Evolutionary conservation across 108 stramenopile genomes (phyloP), one percentile per base, ranked within the genome.

Genomic region (Cyclotella cryptica): DNA sequence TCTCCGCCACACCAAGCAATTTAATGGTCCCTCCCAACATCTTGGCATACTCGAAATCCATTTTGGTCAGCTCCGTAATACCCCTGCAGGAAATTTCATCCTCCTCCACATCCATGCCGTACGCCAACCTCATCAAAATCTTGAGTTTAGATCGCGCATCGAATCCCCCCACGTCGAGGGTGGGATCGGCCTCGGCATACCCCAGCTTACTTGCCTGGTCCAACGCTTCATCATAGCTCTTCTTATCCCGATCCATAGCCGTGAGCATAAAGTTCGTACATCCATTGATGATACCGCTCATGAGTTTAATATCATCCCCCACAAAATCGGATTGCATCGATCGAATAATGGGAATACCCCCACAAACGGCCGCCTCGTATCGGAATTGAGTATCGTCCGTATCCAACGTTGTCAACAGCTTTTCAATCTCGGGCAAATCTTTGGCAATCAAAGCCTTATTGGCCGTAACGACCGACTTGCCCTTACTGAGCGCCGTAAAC

Each of bases 221-320:
- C 49, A 98, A 88, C 39, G 95, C 97, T 62, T 88, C 96, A 39
- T 92, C 95, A 74, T 98, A 98, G 47, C 89, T 89, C 72, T 93
- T 88, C 39, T 90, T 91, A 78, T 93, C 87, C 42, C 87, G 80
- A 79, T 97, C 98, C 98, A 98, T 98, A 73, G 92, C 96, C 27
- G 97, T 97, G 35, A 98, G 79, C 97, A 98, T 98, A 77, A 97
- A 98, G 86, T 98, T 98, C 63, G 98, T 98, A 79, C 97, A 98
- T 49, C 98, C 98, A 79, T 98, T 98, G 88, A 98, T 97, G 77
- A 98, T 98, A 29, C 95, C 94, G 61, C 83, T 80, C 66, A 95
- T 77, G 80, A 90, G 86, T 30, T 84, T 53, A 62, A 98, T 87
- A 46, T 93, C 84, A 84, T 97, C 98, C 40, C 96, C 96, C 13